Evolutionary conservation across 768 basidiomycete genomes (phyloP).

Genomic region (Ramaria sp.): DNA sequence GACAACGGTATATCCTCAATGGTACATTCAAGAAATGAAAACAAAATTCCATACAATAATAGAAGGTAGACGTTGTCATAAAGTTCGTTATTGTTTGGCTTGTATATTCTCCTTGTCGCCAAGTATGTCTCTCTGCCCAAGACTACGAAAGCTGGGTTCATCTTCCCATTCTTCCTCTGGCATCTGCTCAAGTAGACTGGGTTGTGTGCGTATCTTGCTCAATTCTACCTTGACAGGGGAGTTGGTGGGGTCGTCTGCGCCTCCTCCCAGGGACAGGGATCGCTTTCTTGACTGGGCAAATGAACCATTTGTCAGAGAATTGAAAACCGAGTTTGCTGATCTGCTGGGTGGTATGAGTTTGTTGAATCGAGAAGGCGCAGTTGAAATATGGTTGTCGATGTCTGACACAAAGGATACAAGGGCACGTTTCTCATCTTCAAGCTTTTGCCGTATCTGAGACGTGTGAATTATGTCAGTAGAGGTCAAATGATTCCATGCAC

Average conservation of each 20-base stretch:
- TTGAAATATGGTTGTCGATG: slow-evolving; percentile 45
- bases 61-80: not conserved
- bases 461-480: not conserved
- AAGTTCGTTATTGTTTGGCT: not conserved
- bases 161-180: slow-evolving; percentile 43
- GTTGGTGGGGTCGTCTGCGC: slow-evolving; percentile 25
- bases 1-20: no score
- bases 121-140: slow-evolving; percentile 18
- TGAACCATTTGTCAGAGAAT: slow-evolving; percentile 12
- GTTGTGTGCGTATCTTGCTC: slow-evolving; percentile 22
- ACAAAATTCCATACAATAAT: not conserved
- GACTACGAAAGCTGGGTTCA: slow-evolving; percentile 40
- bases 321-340: not conserved
- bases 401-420: slow-evolving; percentile 72
- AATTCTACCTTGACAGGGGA: slow-evolving; percentile 45
- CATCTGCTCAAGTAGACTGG: slow-evolving; percentile 47
- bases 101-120: slow-evolving; percentile 20
- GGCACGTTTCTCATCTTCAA: slow-evolving; percentile 72
- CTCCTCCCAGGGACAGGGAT: slow-evolving; percentile 2
- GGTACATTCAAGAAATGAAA: not conserved
- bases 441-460: slow-evolving; percentile 45
- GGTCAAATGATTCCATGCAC: slow-evolving; percentile 3
- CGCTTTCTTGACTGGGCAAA: not conserved
- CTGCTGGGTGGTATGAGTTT: slow-evolving; percentile 1
- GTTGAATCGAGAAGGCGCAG: slow-evolving; percentile 26